These are phyloP conservation scores for Aspergillus sp. DNA, from an alignment of 2,329 filamentous ascomycete genomes.

Conservation along the genomic window DNA sequence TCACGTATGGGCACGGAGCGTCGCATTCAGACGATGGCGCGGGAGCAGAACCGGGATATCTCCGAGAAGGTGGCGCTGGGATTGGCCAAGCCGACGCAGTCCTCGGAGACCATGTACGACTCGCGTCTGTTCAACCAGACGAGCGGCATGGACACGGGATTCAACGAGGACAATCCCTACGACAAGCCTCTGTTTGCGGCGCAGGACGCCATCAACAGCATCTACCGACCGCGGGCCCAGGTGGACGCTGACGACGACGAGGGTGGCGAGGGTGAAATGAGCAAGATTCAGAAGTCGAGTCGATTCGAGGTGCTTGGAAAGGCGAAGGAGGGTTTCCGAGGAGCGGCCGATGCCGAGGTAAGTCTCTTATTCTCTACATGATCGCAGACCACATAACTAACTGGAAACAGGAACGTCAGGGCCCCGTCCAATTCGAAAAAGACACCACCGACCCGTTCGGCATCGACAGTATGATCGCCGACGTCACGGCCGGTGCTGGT, in stretches of 20 bases:
- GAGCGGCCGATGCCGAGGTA: conserved; percentile 74
- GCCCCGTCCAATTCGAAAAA: conserved; percentile 95
- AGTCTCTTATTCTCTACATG: conserved; percentile 29
- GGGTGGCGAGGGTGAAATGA: conserved; percentile 77
- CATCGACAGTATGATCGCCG: conserved; percentile 88
- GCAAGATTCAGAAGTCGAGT: conserved; percentile 79
- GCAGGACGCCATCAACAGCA: conserved; percentile 89
- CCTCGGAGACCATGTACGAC: conserved; percentile 94
- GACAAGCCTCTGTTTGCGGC: conserved; percentile 97
- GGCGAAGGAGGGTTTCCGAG: conserved; percentile 83
- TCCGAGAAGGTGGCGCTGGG: conserved; percentile 95
- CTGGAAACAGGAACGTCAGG: conserved; percentile 65
- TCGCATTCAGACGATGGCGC: conserved; percentile 85
- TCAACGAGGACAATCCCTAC: conserved; percentile 97
- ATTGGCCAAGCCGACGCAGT: conserved; percentile 89
- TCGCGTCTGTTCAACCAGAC: conserved; percentile 92
- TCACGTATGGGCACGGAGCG: conserved; percentile 94
- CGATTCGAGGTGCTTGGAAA: conserved; percentile 87
- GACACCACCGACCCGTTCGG: conserved; percentile 86
- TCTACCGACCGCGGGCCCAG: conserved; percentile 77
- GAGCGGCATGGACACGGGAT: conserved; percentile 83
- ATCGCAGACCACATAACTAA: not conserved
- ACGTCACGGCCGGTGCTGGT: conserved; percentile 59
- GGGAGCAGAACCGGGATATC: conserved; percentile 95
- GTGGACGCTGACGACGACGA: conserved; percentile 76